A percentile compares a stretch with the other conserved stretches of the same genome.
Conservation (phyloP, 306 rosid species). For the Betula pendula region DNA sequence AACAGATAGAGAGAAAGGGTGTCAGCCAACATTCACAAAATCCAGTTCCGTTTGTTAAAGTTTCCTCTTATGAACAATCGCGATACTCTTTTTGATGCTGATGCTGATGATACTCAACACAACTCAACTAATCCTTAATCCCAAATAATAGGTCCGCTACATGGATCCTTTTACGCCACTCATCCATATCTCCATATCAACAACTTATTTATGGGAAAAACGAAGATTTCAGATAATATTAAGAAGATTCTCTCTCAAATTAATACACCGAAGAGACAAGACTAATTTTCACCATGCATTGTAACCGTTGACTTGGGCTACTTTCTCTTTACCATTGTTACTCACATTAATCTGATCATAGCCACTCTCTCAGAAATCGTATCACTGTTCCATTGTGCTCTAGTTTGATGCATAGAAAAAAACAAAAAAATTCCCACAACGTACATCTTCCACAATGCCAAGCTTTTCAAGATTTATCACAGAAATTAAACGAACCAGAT, state of each 20-base stretch:
- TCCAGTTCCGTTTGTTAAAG: not conserved
- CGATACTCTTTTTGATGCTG: not conserved
- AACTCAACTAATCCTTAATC: not conserved
- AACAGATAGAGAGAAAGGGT: conserved; percentile 9
- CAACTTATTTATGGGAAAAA: not conserved
- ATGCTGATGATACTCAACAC: not conserved
- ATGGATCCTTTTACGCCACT: not conserved
- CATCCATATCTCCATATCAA: not conserved
- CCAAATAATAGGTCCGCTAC: not conserved
- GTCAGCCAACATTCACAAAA: conserved; percentile 35
- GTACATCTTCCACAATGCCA: not conserved
- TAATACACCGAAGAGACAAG: not conserved
- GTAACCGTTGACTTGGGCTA: not conserved
- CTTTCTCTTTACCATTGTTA: not conserved
- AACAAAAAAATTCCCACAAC: not conserved
- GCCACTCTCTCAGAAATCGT: not conserved
- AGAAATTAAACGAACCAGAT: not conserved
- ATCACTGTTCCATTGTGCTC: not conserved
- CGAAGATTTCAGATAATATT: not conserved
- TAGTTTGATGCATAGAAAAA: not conserved
- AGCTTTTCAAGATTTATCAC: not conserved
- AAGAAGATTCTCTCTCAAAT: not conserved
- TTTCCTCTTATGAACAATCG: not conserved
- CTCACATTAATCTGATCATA: not conserved
- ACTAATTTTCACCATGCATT: not conserved